Conservation (phyloP, 202 grass and related monocot species). For the Carex arenaria region DNA sequence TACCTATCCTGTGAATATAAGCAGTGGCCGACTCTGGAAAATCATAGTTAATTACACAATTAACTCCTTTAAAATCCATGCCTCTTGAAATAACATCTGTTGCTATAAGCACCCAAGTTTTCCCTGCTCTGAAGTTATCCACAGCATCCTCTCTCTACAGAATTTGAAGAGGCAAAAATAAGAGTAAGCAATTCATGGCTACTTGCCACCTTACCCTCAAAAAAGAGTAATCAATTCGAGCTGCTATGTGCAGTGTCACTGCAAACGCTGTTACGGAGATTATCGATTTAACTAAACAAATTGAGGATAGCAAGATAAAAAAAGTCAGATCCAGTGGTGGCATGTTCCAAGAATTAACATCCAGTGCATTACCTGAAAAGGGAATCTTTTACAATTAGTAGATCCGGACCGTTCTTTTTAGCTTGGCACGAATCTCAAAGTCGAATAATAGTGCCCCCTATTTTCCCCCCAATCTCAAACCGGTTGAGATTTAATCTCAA, state of each 20-base stretch:
- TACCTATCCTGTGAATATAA: conserved; percentile 96
- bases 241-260: too few species aligned
- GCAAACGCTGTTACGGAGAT: background rate
- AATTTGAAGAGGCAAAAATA: conserved; percentile 19
- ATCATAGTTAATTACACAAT: conserved; percentile 93
- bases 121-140: conserved; percentile 91
- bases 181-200: background rate
- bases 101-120: conserved; percentile 86
- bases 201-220: too few species aligned
- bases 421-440: too few species aligned
- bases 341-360: background rate
- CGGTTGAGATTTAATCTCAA: too few species aligned
- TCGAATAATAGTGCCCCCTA: too few species aligned
- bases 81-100: conserved; percentile 85
- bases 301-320: background rate
- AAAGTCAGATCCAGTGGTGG: background rate
- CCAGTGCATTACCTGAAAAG: too few species aligned
- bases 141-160: conserved; percentile 80
- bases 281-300: background rate
- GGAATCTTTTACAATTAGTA: too few species aligned
- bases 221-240: background rate
- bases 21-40: conserved; percentile 84
- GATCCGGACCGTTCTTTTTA: too few species aligned
- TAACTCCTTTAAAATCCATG: conserved; percentile 96
- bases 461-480: too few species aligned